Percentiles rank a stretch among this genome's conserved stretches.
Conservation (phyloP, 2,329 filamentous ascomycete species). For the Elsinoe fawcettii region DNA sequence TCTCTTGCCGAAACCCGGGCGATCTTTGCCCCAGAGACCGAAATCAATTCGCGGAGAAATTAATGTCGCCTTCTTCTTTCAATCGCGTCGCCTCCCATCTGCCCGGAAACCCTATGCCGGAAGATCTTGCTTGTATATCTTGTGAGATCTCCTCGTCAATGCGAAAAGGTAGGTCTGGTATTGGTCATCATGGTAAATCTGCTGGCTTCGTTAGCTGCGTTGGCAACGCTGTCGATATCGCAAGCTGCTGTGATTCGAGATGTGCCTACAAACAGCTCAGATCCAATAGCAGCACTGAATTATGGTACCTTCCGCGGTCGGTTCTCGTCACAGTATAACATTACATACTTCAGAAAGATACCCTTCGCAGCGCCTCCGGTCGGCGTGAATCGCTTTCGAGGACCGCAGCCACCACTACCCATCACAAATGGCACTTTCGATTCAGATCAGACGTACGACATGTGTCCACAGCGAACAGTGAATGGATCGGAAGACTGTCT, state of each 20-base stretch:
- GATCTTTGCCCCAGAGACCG: neutral
- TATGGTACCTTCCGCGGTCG: conserved; percentile 19
- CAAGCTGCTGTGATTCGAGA: neutral
- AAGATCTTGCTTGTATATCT: neutral
- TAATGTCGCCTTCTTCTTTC: conserved; percentile 4
- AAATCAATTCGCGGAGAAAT: conserved; percentile 11
- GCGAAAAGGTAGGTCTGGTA: neutral
- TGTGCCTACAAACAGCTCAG: neutral
- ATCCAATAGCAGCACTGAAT: conserved; percentile 13
- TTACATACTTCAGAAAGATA: conserved; percentile 50
- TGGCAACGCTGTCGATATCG: neutral
- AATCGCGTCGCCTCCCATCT: conserved; percentile 1
- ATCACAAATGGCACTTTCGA: conserved; percentile 47
- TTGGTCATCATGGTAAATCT: neutral
- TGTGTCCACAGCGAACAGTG: conserved; percentile 52
- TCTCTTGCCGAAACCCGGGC: neutral
- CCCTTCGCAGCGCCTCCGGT: conserved; percentile 53
- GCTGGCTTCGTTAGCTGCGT: no score
- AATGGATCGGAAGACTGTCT: conserved; percentile 54
- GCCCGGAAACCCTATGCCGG: neutral
- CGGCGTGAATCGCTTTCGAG: conserved; percentile 52
- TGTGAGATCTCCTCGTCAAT: neutral
- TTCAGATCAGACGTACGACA: conserved; percentile 48
- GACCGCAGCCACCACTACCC: conserved; percentile 48
- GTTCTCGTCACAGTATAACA: conserved; percentile 17